These are phyloP conservation scores for Psilocybe mexicana DNA, from an alignment of 1,284 basidiomycete genomes.

Conservation along the genomic window DNA sequence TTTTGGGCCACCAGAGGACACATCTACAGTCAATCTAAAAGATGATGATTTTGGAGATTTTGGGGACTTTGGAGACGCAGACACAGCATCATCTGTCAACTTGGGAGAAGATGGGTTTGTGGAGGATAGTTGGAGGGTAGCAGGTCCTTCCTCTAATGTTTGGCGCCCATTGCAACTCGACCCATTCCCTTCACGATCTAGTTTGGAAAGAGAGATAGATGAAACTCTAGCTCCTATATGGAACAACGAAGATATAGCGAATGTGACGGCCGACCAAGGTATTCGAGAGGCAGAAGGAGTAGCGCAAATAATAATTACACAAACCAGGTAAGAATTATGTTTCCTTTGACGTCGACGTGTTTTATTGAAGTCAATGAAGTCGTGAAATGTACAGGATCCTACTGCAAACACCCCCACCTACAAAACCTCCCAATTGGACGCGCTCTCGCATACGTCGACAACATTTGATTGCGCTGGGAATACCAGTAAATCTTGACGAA, in stretches of 20 bases:
- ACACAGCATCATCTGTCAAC: constrained; percentile 34
- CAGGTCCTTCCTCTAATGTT: constrained; percentile 43
- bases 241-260: constrained; percentile 47
- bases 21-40: constrained; percentile 37
- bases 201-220: constrained; percentile 63
- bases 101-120: constrained; percentile 47
- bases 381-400: constrained; percentile 75
- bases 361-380: constrained; percentile 42
- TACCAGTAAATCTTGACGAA: constrained; percentile 93
- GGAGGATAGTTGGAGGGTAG: constrained; percentile 36
- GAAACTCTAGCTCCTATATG: constrained; percentile 69
- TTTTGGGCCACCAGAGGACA: constrained; percentile 59
- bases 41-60: constrained; percentile 86
- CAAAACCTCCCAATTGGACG: constrained; percentile 88
- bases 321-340: constrained; percentile 59
- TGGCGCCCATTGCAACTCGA: constrained; percentile 69
- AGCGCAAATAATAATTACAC: constrained; percentile 72
- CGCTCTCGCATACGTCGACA: constrained; percentile 85
- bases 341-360: constrained; percentile 5
- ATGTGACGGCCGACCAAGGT: constrained; percentile 65
- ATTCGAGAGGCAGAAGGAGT: constrained; percentile 81
- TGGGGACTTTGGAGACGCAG: constrained; percentile 80
- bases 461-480: constrained; percentile 86
- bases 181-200: constrained; percentile 58
- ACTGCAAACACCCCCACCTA: constrained; percentile 61